Conservation (phyloP, 495 filamentous ascomycete species). For the Aspergillus conjunctus region DNA sequence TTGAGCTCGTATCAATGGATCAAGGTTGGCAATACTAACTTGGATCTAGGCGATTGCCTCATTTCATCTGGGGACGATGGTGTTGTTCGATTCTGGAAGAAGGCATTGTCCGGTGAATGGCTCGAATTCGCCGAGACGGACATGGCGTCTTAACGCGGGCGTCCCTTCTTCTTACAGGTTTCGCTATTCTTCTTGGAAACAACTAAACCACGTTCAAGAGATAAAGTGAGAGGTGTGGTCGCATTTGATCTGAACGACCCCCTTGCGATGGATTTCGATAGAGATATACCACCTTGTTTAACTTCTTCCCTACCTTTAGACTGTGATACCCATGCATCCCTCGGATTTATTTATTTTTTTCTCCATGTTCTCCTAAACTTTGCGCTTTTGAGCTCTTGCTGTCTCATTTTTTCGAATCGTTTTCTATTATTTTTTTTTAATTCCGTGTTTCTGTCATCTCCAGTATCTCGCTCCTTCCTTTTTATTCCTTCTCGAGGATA, state of each 20-base stretch:
- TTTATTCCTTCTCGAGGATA: too few relatives aligned
- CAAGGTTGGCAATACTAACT: constrained; percentile 15
- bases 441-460: not conserved
- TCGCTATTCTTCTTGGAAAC: not conserved
- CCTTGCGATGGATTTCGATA: not conserved
- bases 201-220: too few relatives aligned
- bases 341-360: constrained; percentile 2
- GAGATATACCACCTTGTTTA: constrained; percentile 1
- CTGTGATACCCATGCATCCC: constrained; percentile 28
- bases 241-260: not conserved
- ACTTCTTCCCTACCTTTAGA: constrained; percentile 21
- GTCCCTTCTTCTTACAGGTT: not conserved
- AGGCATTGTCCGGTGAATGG: constrained; percentile 50
- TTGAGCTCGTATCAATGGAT: not conserved
- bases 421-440: not conserved
- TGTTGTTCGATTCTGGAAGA: constrained; percentile 54
- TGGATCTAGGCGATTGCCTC: constrained; percentile 48
- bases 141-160: constrained; percentile 34
- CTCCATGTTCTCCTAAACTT: not conserved
- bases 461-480: too few relatives aligned
- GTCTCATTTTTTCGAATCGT: not conserved
- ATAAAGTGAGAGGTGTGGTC: too few relatives aligned
- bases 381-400: not conserved
- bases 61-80: constrained; percentile 55
- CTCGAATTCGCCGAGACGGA: constrained; percentile 55